phyloP scores from a whole-genome alignment of 768 basidiomycete species.

The Mycena latifolia region DNA sequence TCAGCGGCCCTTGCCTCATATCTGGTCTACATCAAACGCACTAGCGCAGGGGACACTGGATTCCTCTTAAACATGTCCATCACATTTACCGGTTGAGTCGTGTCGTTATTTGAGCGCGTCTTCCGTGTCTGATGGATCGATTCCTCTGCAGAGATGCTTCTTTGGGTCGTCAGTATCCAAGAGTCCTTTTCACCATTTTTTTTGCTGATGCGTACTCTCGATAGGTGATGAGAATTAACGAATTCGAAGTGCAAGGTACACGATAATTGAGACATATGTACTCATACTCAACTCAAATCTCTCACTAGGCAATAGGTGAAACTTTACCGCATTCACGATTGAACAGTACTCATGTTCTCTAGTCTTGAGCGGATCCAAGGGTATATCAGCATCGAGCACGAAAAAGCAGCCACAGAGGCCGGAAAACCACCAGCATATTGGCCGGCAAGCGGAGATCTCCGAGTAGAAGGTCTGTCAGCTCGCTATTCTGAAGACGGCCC shows the following conservation, averaged over 20 bases:
- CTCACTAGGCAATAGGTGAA: no score
- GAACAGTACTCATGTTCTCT: background rate
- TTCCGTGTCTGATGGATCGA: no score
- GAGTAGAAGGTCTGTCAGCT: conserved; percentile 66
- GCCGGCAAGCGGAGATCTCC: conserved; percentile 70
- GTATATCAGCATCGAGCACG: conserved; percentile 70
- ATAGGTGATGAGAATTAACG: conserved; percentile 23
- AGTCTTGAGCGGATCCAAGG: conserved; percentile 79
- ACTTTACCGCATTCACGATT: no score
- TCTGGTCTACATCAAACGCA: conserved; percentile 59
- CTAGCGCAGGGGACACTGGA: conserved; percentile 58
- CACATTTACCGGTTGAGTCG: no score
- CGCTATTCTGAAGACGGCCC: conserved; percentile 67
- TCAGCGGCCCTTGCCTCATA: conserved; percentile 65
- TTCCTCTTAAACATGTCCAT: conserved; percentile 55
- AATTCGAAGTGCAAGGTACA: conserved; percentile 10
- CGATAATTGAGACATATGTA: no score
- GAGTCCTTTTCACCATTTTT: no score
- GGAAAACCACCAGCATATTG: conserved; percentile 73
- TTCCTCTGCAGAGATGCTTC: no score
- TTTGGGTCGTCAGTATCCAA: conserved; percentile 44
- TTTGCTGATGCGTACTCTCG: no score
- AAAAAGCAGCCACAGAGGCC: conserved; percentile 50
- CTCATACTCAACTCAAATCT: no score
- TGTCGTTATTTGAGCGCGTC: no score